Evolutionary conservation across 805 yeast genomes (phyloP), one percentile per base, ranked within the genome.

Genomic region (Metschnikowia gelsemii): DNA sequence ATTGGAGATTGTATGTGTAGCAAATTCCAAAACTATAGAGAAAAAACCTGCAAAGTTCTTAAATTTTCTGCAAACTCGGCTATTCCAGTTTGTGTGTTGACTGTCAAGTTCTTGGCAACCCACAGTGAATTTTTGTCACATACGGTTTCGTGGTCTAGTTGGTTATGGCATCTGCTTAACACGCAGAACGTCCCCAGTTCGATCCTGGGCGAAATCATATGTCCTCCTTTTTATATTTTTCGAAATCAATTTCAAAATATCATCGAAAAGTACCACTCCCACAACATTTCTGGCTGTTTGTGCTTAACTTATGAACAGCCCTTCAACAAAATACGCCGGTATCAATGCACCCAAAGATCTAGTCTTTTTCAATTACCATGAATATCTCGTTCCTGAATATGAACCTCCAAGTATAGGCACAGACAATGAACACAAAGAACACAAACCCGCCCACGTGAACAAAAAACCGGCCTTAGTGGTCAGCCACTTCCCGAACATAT

Each of bases 401-500:
- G 31, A 12, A 7, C 39, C 38, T 1, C 6, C 30, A 12, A 4
- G 11, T 8, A 2, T 7, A 18, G 18, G 12, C 20, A 29, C 32
- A 29, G 17, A 19, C 1, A 13, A 8, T 7, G 16, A 18, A 45
- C 51, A 11, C 37, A 33, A 30, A 32, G 37, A 23, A 4, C 25
- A 24, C 8, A 19, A 14, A 2, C 19, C 17, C 12, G 61, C 29
- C 31, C 64, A 56, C 25, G 52, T 54, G 9, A 18, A 5, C 28
- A 26, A 35, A 4, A 29, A 19, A 9, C 42, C 45, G 24, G 43
- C 42, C 2, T 50, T 80, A 8, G 75, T 78, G 16, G 59, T 80
- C 8, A 82, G 82, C 23, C 90, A 84, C 59, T 84, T 82, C 54
- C 89, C 88, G 5, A 80, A 82, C 49, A 63, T 72, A 3, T 73